Base-by-base conservation (phyloP, 352 stramenopile genomes). In the Phytophthora kernoviae region DNA sequence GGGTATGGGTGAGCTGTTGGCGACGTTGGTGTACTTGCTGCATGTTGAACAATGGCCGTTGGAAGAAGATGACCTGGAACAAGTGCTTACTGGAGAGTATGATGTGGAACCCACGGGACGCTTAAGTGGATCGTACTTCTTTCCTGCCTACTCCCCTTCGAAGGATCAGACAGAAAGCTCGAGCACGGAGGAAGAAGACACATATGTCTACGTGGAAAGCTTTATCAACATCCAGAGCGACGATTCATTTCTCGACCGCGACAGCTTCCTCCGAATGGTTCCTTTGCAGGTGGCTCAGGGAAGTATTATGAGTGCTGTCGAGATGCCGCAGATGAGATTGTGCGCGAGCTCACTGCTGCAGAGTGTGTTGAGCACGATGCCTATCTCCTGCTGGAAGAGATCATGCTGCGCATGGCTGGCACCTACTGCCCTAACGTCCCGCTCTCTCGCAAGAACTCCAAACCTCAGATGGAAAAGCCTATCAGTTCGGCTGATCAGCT, bases 1-100 rank as follows among this genome's bases (percentile, higher is more conserved):
- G 70, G 84, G 81, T 39, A 93, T 93, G 81, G 76, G 84, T 1
- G 84, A 93, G 20, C 45, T 93, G n/a, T 64, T 93, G 2, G 84
- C 84, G 4, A 87, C 79, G 1, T 59, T 93, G 2, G 69, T 90
- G 11, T 91, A 93, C 48, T 34, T 91, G 27, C 60, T 91, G 15
- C 62, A 91, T 39, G 70, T 90, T 40, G 84, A 93, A 42, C 77
- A 91, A 30, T 93, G 79, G 75, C 68, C 77, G 2, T 8, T 53
- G 2, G 39, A 69, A 5, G 17, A 60, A 2, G 45, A 70, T 5
- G 32, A 59, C n/a, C 20, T 60, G 7, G 58, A 68, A 6, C 47
- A 72, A 14, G 58, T 68, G 24, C 4, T 58, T 30, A 46, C 51
- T 49, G 46, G n/a, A 18, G 44, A 64, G 9, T 56, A 57, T 22